Conservation (phyloP, 2,329 filamentous ascomycete genomes). For the Fusarium xyrophilum region DNA sequence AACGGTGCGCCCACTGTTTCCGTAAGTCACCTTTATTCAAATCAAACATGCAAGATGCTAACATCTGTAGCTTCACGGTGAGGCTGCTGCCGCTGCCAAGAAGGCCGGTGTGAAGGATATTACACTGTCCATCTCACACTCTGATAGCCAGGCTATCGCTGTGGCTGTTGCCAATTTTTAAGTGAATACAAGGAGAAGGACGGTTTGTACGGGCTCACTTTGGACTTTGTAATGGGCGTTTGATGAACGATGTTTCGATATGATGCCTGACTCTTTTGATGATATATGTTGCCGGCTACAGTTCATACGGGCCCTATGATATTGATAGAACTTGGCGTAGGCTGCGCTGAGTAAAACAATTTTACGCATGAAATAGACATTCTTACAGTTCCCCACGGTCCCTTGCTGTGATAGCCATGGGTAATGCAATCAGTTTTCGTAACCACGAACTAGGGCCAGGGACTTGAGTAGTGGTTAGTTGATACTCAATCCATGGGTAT, state of each 20-base stretch:
- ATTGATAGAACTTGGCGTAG: conserved; percentile 26
- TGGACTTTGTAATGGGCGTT: conserved; percentile 38
- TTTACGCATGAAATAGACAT: conserved; percentile 38
- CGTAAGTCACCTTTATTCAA: conserved; percentile 63
- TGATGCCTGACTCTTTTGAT: conserved; percentile 34
- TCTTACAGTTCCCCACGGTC: neutral
- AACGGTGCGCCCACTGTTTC: conserved; percentile 83
- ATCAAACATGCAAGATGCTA: conserved; percentile 42
- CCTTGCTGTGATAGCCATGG: neutral
- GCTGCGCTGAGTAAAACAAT: conserved; percentile 24
- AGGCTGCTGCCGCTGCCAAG: conserved; percentile 82
- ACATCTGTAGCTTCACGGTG: conserved; percentile 77
- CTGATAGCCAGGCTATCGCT: conserved; percentile 90
- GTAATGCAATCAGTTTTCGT: neutral
- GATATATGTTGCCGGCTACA: conserved; percentile 28
- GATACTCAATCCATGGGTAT: neutral
- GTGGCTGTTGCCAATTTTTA: conserved; percentile 87
- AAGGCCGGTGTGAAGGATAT: conserved; percentile 87
- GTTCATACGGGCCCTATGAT: conserved; percentile 17
- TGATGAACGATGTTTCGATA: conserved; percentile 39
- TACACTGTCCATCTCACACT: conserved; percentile 94
- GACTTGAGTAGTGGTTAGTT: neutral
- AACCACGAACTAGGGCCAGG: neutral
- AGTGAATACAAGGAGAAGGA: conserved; percentile 23
- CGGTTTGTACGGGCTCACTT: conserved; percentile 26